Conservation (phyloP, 768 basidiomycete genomes). For the Boletus sp. region DNA sequence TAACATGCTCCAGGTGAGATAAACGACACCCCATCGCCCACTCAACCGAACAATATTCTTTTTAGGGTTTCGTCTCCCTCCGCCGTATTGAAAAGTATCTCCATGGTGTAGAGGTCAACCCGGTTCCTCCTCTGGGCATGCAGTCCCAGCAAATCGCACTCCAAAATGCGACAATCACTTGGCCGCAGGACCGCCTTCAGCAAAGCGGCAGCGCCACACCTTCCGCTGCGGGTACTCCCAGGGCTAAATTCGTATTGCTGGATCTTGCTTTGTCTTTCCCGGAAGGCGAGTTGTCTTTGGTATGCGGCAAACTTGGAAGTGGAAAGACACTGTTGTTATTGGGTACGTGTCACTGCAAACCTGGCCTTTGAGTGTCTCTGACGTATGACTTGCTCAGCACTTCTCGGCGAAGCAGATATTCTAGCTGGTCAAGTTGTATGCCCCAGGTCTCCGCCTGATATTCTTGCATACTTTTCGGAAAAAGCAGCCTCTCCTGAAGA, state of each 20-base stretch:
- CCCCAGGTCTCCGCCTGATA: conserved; percentile 82
- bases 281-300: conserved; percentile 69
- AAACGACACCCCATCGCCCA: not conserved
- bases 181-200: conserved; percentile 73
- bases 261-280: conserved; percentile 81
- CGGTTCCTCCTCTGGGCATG: conserved; percentile 54
- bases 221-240: conserved; percentile 69
- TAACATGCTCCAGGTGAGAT: conserved; percentile 73
- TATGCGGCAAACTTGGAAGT: conserved; percentile 87
- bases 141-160: conserved; percentile 66
- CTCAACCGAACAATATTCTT: not conserved
- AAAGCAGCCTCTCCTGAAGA: conserved; percentile 46
- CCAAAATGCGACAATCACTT: conserved; percentile 85
- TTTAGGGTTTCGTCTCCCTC: conserved; percentile 74
- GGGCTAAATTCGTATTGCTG: conserved; percentile 74
- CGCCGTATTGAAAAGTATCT: conserved; percentile 93
- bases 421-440: conserved; percentile 78
- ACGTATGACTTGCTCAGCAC: conserved; percentile 39
- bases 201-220: conserved; percentile 45
- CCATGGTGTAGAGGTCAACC: conserved; percentile 64
- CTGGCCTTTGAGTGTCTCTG: conserved; percentile 1
- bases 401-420: conserved; percentile 61
- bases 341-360: conserved; percentile 33
- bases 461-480: conserved; percentile 59
- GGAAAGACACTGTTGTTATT: conserved; percentile 87